These are phyloP conservation scores for Rhodamnia rubescens DNA, from an alignment of 345 rosid genomes.

Conservation along the genomic window DNA sequence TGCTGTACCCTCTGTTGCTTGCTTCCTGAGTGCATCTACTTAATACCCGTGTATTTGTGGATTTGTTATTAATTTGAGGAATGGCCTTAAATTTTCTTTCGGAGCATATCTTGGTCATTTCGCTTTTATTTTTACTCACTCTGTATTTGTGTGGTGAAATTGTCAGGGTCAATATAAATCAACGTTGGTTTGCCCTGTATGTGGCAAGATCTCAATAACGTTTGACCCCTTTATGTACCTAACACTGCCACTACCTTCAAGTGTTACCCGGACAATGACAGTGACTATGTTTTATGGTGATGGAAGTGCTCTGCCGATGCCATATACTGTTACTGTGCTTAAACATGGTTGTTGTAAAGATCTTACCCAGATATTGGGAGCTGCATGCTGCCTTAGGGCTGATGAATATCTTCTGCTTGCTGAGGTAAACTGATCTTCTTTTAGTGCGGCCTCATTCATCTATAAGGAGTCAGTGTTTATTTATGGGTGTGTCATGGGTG, in stretches of 20 bases:
- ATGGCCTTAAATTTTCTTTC: neutral
- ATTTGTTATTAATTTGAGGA: neutral
- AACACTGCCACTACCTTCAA: slow-evolving; percentile 84
- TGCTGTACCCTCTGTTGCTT: neutral
- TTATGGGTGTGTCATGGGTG: neutral
- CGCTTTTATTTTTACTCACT: neutral
- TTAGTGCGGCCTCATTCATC: neutral
- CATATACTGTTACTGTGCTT: slow-evolving; percentile 62
- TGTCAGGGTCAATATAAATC: slow-evolving; percentile 96
- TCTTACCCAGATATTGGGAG: slow-evolving; percentile 51
- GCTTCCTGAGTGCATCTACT: neutral
- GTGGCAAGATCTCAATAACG: slow-evolving; percentile 78
- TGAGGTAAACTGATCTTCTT: slow-evolving; percentile 36
- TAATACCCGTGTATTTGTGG: neutral
- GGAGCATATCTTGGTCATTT: neutral
- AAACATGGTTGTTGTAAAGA: slow-evolving; percentile 69
- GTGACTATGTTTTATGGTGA: slow-evolving; percentile 69
- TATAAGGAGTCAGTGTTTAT: neutral
- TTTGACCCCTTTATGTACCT: slow-evolving; percentile 97
- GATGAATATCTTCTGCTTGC: slow-evolving; percentile 79
- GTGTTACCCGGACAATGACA: slow-evolving; percentile 68
- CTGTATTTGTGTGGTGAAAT: neutral
- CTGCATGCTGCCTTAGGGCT: slow-evolving; percentile 68
- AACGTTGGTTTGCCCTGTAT: slow-evolving; percentile 79
- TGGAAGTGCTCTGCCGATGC: slow-evolving; percentile 67